A percentile compares a stretch with the other conserved stretches of the same genome.
phyloP scores from a whole-genome alignment of 805 yeast species.

The Ascoidea rubescens region DNA sequence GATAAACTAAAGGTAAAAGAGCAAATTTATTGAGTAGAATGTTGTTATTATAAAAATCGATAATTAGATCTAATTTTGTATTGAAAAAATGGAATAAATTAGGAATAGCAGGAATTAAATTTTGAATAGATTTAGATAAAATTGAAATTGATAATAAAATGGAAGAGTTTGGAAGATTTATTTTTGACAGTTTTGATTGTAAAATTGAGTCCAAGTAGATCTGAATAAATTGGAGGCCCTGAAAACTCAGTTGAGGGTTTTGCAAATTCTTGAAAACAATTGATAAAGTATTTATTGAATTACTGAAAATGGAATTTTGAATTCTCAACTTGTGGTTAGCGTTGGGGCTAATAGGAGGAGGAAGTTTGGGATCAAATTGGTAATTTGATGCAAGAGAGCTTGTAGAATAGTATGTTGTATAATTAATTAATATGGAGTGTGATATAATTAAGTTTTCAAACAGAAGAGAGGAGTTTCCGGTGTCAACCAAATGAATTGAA shows the following conservation, averaged over 20 bases:
- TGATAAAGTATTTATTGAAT: neutral
- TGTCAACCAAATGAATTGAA: neutral
- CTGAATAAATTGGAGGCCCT: neutral
- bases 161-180: neutral
- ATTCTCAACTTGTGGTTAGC: neutral
- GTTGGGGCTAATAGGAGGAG: neutral
- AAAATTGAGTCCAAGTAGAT: neutral
- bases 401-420: neutral
- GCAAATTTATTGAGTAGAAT: slow-evolving; percentile 32
- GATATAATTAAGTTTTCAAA: neutral
- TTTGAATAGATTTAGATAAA: neutral
- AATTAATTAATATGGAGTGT: too few relatives aligned
- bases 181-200: neutral
- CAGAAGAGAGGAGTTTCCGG: neutral
- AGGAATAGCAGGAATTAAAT: slow-evolving; percentile 7
- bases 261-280: neutral
- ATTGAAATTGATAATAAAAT: slow-evolving; percentile 2
- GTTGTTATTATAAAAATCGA: slow-evolving; percentile 22
- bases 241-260: neutral
- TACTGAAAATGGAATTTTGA: neutral
- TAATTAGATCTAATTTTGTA: slow-evolving; percentile 7
- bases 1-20: slow-evolving; percentile 22
- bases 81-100: slow-evolving; percentile 3
- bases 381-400: too few relatives aligned
- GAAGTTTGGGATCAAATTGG: neutral